Percentiles rank a stretch among this genome's conserved stretches.
These are phyloP conservation scores for Ilex asprella DNA, from an alignment of 257 asterid species.

Conservation along the genomic window DNA sequence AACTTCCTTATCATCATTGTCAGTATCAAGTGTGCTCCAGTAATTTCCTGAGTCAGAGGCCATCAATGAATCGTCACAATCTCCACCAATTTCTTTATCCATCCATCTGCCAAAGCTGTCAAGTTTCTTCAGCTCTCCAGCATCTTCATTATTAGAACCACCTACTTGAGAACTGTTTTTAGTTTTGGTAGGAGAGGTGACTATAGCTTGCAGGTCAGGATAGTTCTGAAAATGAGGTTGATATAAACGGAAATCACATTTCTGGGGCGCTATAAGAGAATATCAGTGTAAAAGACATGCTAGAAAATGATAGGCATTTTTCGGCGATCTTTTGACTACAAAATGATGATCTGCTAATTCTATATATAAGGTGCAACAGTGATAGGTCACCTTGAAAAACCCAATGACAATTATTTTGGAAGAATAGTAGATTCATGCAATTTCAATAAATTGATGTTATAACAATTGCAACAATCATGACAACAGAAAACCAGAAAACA, in stretches of 20 bases:
- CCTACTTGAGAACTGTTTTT: conserved; percentile 11
- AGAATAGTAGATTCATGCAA: too few relatives aligned
- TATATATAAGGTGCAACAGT: too few relatives aligned
- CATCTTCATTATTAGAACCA: conserved; percentile 5
- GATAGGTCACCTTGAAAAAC: too few relatives aligned
- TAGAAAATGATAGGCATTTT: too few relatives aligned
- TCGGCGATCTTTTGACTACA: too few relatives aligned
- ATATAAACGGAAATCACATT: neutral
- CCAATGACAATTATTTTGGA: too few relatives aligned
- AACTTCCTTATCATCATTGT: conserved; percentile 14
- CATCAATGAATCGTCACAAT: conserved; percentile 16
- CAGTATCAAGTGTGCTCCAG: conserved; percentile 19
- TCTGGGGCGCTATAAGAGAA: neutral
- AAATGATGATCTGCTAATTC: too few relatives aligned
- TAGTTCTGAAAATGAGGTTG: neutral
- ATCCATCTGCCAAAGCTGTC: conserved; percentile 24
- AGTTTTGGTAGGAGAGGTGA: conserved; percentile 6
- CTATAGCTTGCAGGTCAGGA: neutral
- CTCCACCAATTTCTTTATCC: conserved; percentile 24
- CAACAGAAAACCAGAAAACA: too few relatives aligned
- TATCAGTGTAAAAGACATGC: neutral
- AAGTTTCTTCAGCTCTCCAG: conserved; percentile 18
- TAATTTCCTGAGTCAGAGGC: conserved; percentile 19
- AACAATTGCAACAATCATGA: too few relatives aligned
- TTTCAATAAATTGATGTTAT: too few relatives aligned